Evolutionary conservation across 192 early-diverging fungal genomes (phyloP).

Genomic region (Glomus cerebriforme): DNA sequence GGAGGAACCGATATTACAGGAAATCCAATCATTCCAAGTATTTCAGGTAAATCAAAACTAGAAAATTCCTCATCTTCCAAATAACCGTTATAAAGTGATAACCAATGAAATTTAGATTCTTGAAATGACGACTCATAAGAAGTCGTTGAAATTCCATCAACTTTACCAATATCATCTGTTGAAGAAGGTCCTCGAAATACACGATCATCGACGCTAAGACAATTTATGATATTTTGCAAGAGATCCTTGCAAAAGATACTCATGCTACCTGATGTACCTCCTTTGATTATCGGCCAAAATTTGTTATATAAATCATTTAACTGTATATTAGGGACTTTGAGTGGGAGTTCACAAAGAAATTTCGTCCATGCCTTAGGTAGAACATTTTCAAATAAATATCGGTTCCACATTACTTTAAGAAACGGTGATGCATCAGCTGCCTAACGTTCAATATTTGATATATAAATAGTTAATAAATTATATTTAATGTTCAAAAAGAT

Average conservation of each 20-base stretch:
- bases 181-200: neutral
- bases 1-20: neutral
- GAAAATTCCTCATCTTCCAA: neutral
- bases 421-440: neutral
- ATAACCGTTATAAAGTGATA: neutral
- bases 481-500: neutral
- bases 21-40: neutral
- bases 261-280: neutral
- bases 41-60: neutral
- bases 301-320: neutral
- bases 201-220: neutral
- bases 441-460: neutral
- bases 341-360: neutral
- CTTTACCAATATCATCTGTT: neutral
- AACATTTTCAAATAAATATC: neutral
- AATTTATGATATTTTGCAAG: neutral
- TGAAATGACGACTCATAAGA: neutral
- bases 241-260: neutral
- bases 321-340: neutral
- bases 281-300: neutral
- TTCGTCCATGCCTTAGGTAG: neutral
- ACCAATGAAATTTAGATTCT: neutral
- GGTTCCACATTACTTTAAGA: constrained; percentile 2
- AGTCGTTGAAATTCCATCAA: too few relatives aligned
- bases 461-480: too few relatives aligned